Evolutionary conservation across 106 monocot species (phyloP), one percentile per base, ranked within the genome.

Genomic region (Xerophyta viscosa): DNA sequence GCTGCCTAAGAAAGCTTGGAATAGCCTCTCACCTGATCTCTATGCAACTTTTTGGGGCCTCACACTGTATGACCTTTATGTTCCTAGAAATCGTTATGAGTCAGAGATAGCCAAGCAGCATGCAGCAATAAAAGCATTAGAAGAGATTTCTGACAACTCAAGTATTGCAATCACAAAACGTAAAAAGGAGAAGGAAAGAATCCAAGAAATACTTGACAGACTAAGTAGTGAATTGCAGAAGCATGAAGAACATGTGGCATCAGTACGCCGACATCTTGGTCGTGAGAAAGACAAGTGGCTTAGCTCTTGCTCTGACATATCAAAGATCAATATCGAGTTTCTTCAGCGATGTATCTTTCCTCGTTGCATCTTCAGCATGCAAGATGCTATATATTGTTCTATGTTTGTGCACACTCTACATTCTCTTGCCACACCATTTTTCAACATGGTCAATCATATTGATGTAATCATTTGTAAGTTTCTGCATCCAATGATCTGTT

Each of bases 21-120:
- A 86, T 62, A 86, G 90, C 61, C 79, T 98, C 13, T 98, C 98
- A 24, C 79, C 98, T 68, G 98, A 98, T 63, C 66, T 98, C 3
- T 90, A 98, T 76, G 71, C 74, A 25, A 86, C 98, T 29, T 98
- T 98, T 65, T 98, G 98, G 98, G 98, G 98, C 6, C 73, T 98
- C 39, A 90, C 98, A 53, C 80, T 90, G 1, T 98, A 90, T 63
- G 98, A 98, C 58, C 82, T 98, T 41, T 74, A 90, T 69, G 79
- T 98, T 52, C 98, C 98, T 24, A 86, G 62, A 82, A 67, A 41
- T 58, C 74, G 98, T 36, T 98, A 98, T 57, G 84, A 83, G 37
- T 60, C 85, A 47, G 98, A 98, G 79, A 86, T 98, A 21, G 49
- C 65, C 15, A 98, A 98, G 62, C 86, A 90, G 29, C 81, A 90